Base-by-base conservation (phyloP, 495 filamentous ascomycete genomes). In the Podospora pseudoanserina region DNA sequence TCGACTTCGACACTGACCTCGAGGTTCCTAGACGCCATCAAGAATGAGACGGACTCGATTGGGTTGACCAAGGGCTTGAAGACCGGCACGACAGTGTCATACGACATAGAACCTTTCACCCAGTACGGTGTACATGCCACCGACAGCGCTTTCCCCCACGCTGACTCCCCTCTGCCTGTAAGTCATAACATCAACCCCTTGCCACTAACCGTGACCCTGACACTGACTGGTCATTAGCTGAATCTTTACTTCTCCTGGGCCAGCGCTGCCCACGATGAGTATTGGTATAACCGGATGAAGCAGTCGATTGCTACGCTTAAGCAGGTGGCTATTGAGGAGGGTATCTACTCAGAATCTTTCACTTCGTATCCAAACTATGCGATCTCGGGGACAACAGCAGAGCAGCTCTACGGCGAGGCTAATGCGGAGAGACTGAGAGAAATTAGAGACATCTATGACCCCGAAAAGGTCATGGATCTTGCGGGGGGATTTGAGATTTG, bases 91-190 rank as follows among this genome's bases (percentile, higher is more conserved):
- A 66, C 54, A 0, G 64, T 68, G 23, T 70, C 64, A 55, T 76
- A 67, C 13, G 72, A 76, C 55, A 70, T 76, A 49, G 74, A 76
- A 61, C 74, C 74, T 0, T 76, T 76, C 23, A 69, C 64, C 9
- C 19, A 64, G 5, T 76, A 73, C 63, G 74, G 74, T 23, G 9
- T 65, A 55, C 57, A 73, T 18, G 72, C 71, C 6, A 72, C 71
- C 0, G 70, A 73, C 4, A 70, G 70, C 28, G 72, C 74, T 1
- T 75, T 65, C 58, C 74, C 74, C 1, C 73, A 76, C 18, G 59
- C 56, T 6, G 58, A 67, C 7, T 76, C 74, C 0, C 72, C 73
- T 9, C 66, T 76, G n/a, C 74, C 74, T 19, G 74, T 74, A 67
- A 53, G 65, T 32, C 11, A 7, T 5, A 3, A 3, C 27, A 2